Conservation (phyloP, 768 basidiomycete species). For the Leccinum uliginosum region DNA sequence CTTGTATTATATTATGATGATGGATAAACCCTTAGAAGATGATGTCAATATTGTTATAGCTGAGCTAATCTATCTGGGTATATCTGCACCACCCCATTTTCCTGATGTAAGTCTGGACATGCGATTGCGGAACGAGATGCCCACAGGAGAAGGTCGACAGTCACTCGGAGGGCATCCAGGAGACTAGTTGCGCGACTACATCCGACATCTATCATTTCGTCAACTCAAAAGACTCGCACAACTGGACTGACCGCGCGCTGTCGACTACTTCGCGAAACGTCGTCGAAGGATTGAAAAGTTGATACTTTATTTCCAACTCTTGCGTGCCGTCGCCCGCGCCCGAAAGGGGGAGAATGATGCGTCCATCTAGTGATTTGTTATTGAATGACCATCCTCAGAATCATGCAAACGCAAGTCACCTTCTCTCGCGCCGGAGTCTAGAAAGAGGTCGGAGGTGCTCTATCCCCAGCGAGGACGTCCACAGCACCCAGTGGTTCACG, state of each 20-base stretch:
- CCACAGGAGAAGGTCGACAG: constrained; percentile 83
- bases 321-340: constrained; percentile 33
- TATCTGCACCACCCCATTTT: too few species aligned
- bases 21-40: too few species aligned
- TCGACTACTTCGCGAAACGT: constrained; percentile 83
- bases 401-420: constrained; percentile 37
- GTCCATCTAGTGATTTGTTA: constrained; percentile 56
- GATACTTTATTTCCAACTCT: constrained; percentile 74
- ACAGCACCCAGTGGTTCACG: constrained; percentile 18
- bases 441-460: constrained; percentile 13
- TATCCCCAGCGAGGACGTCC: constrained; percentile 16
- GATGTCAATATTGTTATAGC: too few species aligned
- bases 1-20: too few species aligned
- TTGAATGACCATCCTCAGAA: not conserved
- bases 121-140: constrained; percentile 82
- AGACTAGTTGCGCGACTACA: constrained; percentile 76
- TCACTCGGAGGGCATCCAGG: constrained; percentile 52
- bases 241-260: constrained; percentile 63
- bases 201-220: constrained; percentile 68
- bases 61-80: too few species aligned
- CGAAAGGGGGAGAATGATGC: constrained; percentile 56
- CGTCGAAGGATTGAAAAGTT: constrained; percentile 87
- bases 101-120: constrained; percentile 78
- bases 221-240: constrained; percentile 1
- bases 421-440: constrained; percentile 69